phyloP scores from a whole-genome alignment of 1,139 yeast genomes.

The Groenewaldozyma auringiensis region DNA sequence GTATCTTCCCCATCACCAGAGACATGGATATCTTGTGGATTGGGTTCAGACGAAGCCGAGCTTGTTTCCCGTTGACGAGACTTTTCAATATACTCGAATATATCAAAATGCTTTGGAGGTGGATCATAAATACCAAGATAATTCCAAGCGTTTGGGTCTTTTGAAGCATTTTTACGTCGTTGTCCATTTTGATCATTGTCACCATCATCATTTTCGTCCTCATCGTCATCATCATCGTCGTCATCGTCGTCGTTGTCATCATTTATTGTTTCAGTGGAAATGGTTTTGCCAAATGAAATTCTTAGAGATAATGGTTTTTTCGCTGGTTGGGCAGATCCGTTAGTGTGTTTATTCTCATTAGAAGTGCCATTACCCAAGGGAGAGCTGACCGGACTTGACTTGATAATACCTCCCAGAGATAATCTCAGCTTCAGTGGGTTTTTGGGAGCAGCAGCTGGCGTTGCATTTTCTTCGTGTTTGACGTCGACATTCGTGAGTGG shows the following conservation, averaged over 20 bases:
- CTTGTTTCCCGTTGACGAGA: background rate
- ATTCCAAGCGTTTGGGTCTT: slow-evolving; percentile 4
- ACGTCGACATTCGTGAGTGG: background rate
- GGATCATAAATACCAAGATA: slow-evolving; percentile 5
- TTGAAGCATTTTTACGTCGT: too few species aligned
- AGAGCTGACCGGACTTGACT: slow-evolving; percentile 14
- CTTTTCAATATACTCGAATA: slow-evolving; percentile 5
- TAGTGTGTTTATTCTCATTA: background rate
- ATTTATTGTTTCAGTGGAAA: background rate
- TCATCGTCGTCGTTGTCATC: background rate
- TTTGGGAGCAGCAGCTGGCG: background rate
- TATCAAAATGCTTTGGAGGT: slow-evolving; percentile 4
- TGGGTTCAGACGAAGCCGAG: background rate
- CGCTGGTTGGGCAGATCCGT: background rate
- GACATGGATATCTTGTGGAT: background rate
- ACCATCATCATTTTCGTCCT: background rate
- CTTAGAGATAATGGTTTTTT: slow-evolving; percentile 14
- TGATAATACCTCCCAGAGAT: slow-evolving; percentile 1
- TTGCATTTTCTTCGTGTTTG: background rate
- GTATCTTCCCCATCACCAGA: background rate
- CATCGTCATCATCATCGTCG: background rate
- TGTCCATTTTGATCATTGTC: background rate
- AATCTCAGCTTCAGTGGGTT: background rate
- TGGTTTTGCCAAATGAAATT: slow-evolving; percentile 16
- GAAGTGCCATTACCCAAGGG: background rate